These are phyloP conservation scores for Penicillium sp. DNA, from an alignment of 2,329 filamentous ascomycete genomes.

Conservation along the genomic window DNA sequence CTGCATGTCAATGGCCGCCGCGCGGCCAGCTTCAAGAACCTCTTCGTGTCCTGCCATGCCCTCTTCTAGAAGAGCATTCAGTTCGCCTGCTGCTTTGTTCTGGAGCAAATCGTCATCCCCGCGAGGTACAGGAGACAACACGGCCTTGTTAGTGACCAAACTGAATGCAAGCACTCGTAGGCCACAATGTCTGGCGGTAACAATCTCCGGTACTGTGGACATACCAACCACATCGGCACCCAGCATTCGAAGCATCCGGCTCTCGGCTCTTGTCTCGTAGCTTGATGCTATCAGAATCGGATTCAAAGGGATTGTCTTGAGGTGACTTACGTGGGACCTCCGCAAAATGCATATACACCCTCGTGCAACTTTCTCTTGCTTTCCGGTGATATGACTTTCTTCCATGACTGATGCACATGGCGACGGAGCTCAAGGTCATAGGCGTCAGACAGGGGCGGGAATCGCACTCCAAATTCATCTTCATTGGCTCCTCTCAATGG, in stretches of 20 bases:
- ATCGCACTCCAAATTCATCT: conserved; percentile 62
- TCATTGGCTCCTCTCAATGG: conserved; percentile 63
- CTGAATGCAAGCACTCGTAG: conserved; percentile 64
- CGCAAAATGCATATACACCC: conserved; percentile 65
- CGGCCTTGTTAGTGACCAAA: conserved; percentile 64
- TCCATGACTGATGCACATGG: conserved; percentile 58
- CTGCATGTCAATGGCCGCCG: conserved; percentile 64
- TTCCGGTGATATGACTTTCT: conserved; percentile 47
- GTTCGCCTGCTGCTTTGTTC: conserved; percentile 49
- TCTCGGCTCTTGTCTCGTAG: conserved; percentile 66
- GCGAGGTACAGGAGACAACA: conserved; percentile 58
- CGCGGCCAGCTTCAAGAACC: conserved; percentile 61
- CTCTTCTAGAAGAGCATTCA: conserved; percentile 56
- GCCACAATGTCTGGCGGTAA: conserved; percentile 64
- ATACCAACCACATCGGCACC: conserved; percentile 71
- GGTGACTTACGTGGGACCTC: conserved; percentile 56
- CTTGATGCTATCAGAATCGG: conserved; percentile 34
- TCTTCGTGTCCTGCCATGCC: conserved; percentile 66
- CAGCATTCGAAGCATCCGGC: conserved; percentile 59
- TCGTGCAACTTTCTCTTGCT: conserved; percentile 58
- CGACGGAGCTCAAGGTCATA: conserved; percentile 63
- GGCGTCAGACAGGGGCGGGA: conserved; percentile 64
- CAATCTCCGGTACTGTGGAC: conserved; percentile 68
- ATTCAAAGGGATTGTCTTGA: not conserved
- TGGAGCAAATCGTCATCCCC: conserved; percentile 59